A percentile compares a stretch with the other conserved stretches of the same genome.
Evolutionary conservation across 306 rosid genomes (phyloP).

Genomic region (Psophocarpus tetragonolobus): DNA sequence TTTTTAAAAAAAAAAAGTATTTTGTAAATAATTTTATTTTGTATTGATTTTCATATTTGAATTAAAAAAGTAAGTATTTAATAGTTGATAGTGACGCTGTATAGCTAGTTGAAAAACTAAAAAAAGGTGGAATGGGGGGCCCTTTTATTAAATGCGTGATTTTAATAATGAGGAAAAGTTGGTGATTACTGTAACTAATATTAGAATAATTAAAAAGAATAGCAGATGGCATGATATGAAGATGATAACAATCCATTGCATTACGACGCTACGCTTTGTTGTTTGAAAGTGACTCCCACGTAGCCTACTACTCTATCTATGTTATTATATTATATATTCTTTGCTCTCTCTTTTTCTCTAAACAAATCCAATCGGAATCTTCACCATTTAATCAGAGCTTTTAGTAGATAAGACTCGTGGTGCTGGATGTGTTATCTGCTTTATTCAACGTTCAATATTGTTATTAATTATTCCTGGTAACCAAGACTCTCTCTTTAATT

Average conservation of each 20-base stretch:
- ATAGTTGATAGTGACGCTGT: too few relatives aligned
- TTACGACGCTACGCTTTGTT: constrained; percentile 13
- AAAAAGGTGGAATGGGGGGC: too few relatives aligned
- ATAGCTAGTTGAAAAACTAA: too few relatives aligned
- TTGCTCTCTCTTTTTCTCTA: neutral
- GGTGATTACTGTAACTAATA: neutral
- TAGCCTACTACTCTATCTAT: constrained; percentile 27
- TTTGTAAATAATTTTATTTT: too few relatives aligned
- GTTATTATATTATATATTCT: neutral
- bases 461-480: constrained; percentile 45
- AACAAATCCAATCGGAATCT: constrained; percentile 48
- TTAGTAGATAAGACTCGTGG: constrained; percentile 64
- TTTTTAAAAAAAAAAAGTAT: too few relatives aligned
- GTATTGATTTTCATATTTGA: neutral
- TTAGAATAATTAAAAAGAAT: neutral
- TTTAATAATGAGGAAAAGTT: neutral
- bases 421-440: constrained; percentile 42
- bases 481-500: neutral
- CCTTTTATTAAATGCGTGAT: neutral
- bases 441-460: constrained; percentile 34
- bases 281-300: constrained; percentile 47
- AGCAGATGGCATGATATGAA: neutral
- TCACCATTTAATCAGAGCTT: constrained; percentile 47
- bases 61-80: too few relatives aligned
- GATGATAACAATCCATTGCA: neutral